These are phyloP conservation scores for Pseudogymnoascus sp. DNA, from an alignment of 2,329 filamentous ascomycete genomes.

Conservation along the genomic window DNA sequence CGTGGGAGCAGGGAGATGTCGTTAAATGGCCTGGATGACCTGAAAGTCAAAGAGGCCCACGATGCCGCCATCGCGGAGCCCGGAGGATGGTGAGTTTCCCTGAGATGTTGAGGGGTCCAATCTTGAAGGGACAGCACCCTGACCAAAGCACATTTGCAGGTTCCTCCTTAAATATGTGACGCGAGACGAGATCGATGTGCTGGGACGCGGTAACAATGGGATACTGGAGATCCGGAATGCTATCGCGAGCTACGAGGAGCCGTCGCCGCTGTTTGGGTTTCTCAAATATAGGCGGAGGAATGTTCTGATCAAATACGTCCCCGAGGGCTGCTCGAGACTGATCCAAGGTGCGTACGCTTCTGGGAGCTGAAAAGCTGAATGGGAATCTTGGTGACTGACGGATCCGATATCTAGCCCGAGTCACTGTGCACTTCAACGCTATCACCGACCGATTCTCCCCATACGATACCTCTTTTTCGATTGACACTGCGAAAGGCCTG, in stretches of 20 bases:
- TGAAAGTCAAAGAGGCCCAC: constrained; percentile 76
- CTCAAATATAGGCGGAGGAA: constrained; percentile 84
- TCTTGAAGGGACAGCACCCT: constrained; percentile 19
- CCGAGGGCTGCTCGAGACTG: constrained; percentile 82
- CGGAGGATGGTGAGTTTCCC: constrained; percentile 73
- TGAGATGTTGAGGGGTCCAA: constrained; percentile 14
- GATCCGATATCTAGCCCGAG: constrained; percentile 59
- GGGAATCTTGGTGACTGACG: constrained; percentile 22
- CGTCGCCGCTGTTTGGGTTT: constrained; percentile 86
- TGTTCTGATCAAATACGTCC: constrained; percentile 87
- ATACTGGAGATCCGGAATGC: constrained; percentile 75
- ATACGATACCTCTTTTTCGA: constrained; percentile 77
- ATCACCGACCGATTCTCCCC: constrained; percentile 70
- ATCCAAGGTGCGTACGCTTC: constrained; percentile 67
- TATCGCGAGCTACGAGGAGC: constrained; percentile 73
- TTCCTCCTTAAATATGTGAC: constrained; percentile 88
- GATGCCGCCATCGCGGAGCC: constrained; percentile 72
- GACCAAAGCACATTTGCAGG: constrained; percentile 46
- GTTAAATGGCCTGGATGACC: constrained; percentile 86
- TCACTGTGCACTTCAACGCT: constrained; percentile 65
- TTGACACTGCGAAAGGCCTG: constrained; percentile 68
- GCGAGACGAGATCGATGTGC: constrained; percentile 79
- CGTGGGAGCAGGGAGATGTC: constrained; percentile 58
- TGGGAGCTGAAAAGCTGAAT: constrained; percentile 6
- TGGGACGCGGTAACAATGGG: constrained; percentile 71